Conservation (phyloP, 345 rosid genomes). For the Hevea brasiliensis region DNA sequence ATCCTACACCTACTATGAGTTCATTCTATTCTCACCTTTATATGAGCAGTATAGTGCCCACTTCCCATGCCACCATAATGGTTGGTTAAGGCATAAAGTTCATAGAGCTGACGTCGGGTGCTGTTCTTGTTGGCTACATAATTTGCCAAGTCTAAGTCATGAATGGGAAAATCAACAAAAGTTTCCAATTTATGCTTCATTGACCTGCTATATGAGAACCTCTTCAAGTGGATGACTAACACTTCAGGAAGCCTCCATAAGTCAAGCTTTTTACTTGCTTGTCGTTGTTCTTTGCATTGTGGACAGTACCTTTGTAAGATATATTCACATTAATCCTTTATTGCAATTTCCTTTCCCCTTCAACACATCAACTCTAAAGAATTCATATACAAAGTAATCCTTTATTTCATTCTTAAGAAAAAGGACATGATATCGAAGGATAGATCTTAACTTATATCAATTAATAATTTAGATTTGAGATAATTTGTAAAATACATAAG, state of each 20-base stretch:
- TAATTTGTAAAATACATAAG: too few relatives aligned
- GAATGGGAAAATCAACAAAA: constrained; percentile 89
- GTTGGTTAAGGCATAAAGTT: constrained; percentile 89
- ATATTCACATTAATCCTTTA: constrained; percentile 8
- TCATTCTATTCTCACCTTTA: constrained; percentile 55
- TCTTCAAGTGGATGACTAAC: constrained; percentile 88
- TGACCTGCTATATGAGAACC: constrained; percentile 97
- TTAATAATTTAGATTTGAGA: too few relatives aligned
- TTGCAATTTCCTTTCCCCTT: neutral
- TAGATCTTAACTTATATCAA: too few relatives aligned
- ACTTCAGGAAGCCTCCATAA: constrained; percentile 99
- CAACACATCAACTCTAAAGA: too few relatives aligned
- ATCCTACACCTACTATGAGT: neutral
- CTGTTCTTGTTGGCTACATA: constrained; percentile 86
- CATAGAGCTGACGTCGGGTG: constrained; percentile 77
- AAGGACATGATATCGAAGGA: too few relatives aligned
- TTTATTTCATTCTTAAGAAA: too few relatives aligned
- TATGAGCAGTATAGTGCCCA: constrained; percentile 94
- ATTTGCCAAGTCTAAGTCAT: constrained; percentile 79
- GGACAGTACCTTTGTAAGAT: constrained; percentile 79
- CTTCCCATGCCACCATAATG: constrained; percentile 99
- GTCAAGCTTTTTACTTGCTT: constrained; percentile 98
- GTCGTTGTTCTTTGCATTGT: constrained; percentile 87
- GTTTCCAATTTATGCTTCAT: constrained; percentile 98
- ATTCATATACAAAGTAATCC: too few relatives aligned